Evolutionary conservation across 2,329 filamentous ascomycete species (phyloP), one percentile per base, ranked within the genome.

Genomic region (Tolypocladium sp.): DNA sequence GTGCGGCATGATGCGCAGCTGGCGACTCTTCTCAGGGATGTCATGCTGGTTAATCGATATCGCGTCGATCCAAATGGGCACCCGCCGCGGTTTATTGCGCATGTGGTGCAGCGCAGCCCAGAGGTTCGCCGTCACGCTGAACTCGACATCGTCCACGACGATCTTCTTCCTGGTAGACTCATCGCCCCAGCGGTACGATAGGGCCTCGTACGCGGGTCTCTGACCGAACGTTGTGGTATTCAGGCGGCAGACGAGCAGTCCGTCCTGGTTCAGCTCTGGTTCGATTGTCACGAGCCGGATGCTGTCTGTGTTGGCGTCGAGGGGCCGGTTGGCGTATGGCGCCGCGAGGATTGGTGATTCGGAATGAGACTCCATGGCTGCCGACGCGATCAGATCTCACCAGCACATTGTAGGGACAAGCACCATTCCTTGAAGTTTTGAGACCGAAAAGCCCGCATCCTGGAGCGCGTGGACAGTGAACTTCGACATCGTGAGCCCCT

Each of bases 151-250:
- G 37, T 61, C 56, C 25, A 62, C 57, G 41, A 64, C 37, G 27
- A 65, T 61, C 17, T 17, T 37, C 25, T 58, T 59, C 25, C 42
- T 58, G 27, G 37, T 15, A 3, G 57, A 33, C 17, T 60, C 58
- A 40, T 65, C 62, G 22, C 64, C 63, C 64, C 64, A 66, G 13
- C 60, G 58, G 57, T 66, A 66, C 3, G 63, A 64, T 1, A 66
- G 57, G 4, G 63, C 63, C 35, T 65, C 64, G 52, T 62, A 66
- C 22, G 17, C 55, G 17, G 61, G 61, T 8, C 54, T 60, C 41
- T 53, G 44, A 2, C 56, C 59, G 37, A 63, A 63, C 2, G 61
- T 61, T 7, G 52, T 57, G n/a, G 44, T 58, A 5, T 51, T 56
- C 25, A 61, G 30, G 22, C 54, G 56, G 33, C 60, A 61, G 6